phyloP scores from a whole-genome alignment of 2,329 filamentous ascomycete genomes.

The Colletotrichum coccodes region DNA sequence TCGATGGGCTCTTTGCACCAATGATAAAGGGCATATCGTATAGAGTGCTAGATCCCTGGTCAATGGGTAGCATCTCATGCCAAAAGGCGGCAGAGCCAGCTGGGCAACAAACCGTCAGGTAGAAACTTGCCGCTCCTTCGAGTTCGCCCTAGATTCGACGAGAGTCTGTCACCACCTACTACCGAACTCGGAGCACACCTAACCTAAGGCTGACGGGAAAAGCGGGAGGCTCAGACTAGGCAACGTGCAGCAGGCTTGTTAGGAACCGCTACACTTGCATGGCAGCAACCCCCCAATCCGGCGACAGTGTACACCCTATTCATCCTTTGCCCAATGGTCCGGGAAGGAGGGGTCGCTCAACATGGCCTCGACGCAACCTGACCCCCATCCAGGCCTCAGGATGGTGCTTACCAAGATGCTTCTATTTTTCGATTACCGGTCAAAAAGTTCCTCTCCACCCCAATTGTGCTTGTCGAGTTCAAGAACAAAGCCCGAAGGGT shows the following conservation, averaged over 20 bases:
- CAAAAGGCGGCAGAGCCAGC: not conserved
- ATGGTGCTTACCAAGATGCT: slow-evolving; percentile 30
- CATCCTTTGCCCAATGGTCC: slow-evolving; percentile 20
- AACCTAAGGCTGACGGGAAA: slow-evolving; percentile 4
- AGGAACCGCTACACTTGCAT: slow-evolving; percentile 11
- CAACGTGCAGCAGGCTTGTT: slow-evolving; percentile 2
- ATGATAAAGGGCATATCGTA: not conserved
- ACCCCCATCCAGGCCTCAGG: slow-evolving; percentile 2
- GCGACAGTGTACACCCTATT: slow-evolving; percentile 4
- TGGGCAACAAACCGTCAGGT: not conserved
- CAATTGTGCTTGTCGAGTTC: not conserved
- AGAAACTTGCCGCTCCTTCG: not conserved
- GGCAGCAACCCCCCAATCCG: not conserved
- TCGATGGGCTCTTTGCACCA: not conserved
- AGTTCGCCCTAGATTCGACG: not conserved
- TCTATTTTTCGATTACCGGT: slow-evolving; percentile 26
- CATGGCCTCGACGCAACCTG: slow-evolving; percentile 6
- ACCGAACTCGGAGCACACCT: not conserved
- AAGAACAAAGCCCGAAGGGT: not conserved
- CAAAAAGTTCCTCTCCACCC: not conserved
- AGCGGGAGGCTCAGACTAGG: slow-evolving; percentile 3
- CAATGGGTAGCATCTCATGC: not conserved
- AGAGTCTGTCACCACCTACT: not conserved
- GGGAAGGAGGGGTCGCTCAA: not conserved
- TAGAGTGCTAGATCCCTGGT: not conserved